Percentiles rank a stretch among this genome's conserved stretches.
Evolutionary conservation across 2,329 filamentous ascomycete species (phyloP).

Genomic region (Purpureocillium takamizusanense): DNA sequence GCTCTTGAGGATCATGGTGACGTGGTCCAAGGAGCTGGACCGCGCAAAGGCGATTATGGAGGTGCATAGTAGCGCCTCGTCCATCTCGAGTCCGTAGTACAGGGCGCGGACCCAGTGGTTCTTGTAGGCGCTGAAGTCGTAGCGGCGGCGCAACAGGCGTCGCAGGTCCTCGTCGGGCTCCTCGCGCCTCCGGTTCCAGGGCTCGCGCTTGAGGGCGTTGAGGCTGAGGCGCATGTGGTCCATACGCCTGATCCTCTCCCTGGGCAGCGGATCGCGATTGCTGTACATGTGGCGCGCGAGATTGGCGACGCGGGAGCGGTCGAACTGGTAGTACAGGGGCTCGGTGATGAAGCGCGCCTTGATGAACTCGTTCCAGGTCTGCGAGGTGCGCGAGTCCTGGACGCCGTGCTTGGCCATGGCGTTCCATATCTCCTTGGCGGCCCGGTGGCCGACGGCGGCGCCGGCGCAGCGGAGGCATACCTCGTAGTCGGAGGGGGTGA

Average conservation of each 20-base stretch:
- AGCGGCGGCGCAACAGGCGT: slow-evolving; percentile 16
- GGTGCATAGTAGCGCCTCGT: slow-evolving; percentile 30
- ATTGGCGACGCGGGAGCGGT: slow-evolving; percentile 29
- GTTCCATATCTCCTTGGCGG: slow-evolving; percentile 25
- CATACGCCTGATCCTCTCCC: slow-evolving; percentile 13
- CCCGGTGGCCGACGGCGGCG: slow-evolving; percentile 27
- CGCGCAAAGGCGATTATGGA: slow-evolving; percentile 33
- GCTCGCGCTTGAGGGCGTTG: slow-evolving; percentile 15
- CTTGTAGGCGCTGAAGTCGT: slow-evolving; percentile 14
- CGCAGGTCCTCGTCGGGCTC: slow-evolving; percentile 14
- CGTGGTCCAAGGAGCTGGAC: slow-evolving; percentile 21
- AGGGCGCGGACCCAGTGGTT: slow-evolving; percentile 18
- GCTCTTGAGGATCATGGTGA: slow-evolving; percentile 21
- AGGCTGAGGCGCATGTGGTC: slow-evolving; percentile 20
- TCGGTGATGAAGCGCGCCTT: slow-evolving; percentile 37
- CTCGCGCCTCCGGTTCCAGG: slow-evolving; percentile 19
- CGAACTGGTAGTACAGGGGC: slow-evolving; percentile 35
- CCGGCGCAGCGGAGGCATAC: slow-evolving; percentile 38
- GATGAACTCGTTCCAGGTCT: slow-evolving; percentile 35
- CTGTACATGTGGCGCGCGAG: slow-evolving; percentile 28
- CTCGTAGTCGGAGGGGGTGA: slow-evolving; percentile 32
- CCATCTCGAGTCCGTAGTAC: slow-evolving; percentile 17
- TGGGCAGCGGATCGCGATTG: slow-evolving; percentile 6
- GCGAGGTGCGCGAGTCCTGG: slow-evolving; percentile 19
- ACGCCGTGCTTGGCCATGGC: slow-evolving; percentile 17